Evolutionary conservation across 2,329 filamentous ascomycete species (phyloP), one percentile per base, ranked within the genome.

Genomic region (Myriangium duriaei): DNA sequence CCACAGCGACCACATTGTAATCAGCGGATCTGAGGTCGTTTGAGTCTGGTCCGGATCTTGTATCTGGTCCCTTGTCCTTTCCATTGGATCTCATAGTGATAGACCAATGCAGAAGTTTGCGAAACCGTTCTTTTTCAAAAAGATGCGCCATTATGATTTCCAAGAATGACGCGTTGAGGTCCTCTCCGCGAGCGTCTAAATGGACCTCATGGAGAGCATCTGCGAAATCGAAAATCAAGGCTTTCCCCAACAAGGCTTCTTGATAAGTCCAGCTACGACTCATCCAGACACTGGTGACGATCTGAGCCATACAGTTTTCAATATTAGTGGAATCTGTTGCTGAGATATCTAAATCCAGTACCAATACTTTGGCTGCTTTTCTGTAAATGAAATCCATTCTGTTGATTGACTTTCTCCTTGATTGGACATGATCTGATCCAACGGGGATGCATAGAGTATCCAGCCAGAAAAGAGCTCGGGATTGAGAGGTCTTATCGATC

Each of bases 401-500:
- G 32, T 47, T 44, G 29, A 45, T 48, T 5, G 41, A 34, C 24
- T 30, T 24, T 10, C 28, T 32, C 11, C 40, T 34, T 13, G 42
- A 15, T 7, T 34, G 32, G n/a, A 11, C 16, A 15, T 39, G 17
- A 31, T 36, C 5, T 4, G 21, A 12, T 10, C 35, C 26, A 2
- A 46, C 35, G 4, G 46, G 46, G 12, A 48, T 43, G 26, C 46
- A 48, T 10, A 48, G 44, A n/a, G 45, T 45, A 32, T 48, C 46
- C 34, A 48, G 37, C 46, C 46, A 48, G 35, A 48, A 43, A n/a
- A n/a, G n/a, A n/a, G n/a, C n/a, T n/a, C n/a, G n/a, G n/a, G 11
- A 21, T 18, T 11, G 33, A 24, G 9, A n/a, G 14, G 9, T 5
- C 18, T 4, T 35, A 18, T 11, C 11, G 16, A 3, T 14, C 21